These are phyloP conservation scores for Pseudofabraea citricarpa DNA, from an alignment of 2,329 filamentous ascomycete genomes.

Conservation along the genomic window DNA sequence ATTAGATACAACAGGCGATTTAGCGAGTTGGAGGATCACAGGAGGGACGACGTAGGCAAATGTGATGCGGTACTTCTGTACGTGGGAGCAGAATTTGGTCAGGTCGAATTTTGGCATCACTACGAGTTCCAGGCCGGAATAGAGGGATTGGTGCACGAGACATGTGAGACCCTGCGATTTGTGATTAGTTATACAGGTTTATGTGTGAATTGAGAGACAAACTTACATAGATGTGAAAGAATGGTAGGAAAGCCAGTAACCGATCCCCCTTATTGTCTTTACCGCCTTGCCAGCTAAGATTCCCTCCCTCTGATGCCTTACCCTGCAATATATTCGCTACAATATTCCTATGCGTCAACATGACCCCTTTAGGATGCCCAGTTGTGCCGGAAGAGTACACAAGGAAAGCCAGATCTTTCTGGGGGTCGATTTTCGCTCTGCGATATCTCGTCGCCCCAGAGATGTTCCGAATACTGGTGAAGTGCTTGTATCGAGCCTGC, in stretches of 20 bases:
- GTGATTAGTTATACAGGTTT: constrained; percentile 4
- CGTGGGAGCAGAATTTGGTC: constrained; percentile 68
- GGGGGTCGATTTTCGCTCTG: constrained; percentile 58
- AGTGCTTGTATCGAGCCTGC: constrained; percentile 60
- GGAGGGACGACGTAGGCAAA: constrained; percentile 82
- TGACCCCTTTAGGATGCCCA: constrained; percentile 85
- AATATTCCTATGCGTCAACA: constrained; percentile 79
- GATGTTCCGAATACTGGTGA: constrained; percentile 63
- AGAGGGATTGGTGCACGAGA: constrained; percentile 64
- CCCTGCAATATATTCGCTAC: constrained; percentile 66
- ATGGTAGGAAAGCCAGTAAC: constrained; percentile 75
- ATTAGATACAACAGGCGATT: constrained; percentile 70
- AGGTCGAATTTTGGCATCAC: constrained; percentile 80
- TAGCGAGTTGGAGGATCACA: constrained; percentile 73
- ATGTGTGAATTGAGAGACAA: not conserved
- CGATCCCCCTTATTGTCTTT: constrained; percentile 62
- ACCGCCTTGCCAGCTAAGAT: constrained; percentile 53
- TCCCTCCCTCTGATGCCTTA: constrained; percentile 45
- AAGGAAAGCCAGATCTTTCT: constrained; percentile 74
- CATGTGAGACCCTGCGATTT: constrained; percentile 57
- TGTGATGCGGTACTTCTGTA: constrained; percentile 70
- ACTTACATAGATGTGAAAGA: constrained; percentile 85
- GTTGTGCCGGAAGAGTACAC: constrained; percentile 90
- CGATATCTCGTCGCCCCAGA: constrained; percentile 53
- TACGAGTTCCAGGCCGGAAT: constrained; percentile 60